phyloP scores from a whole-genome alignment of 441 rosid genomes.

The Adansonia rubrostipa region DNA sequence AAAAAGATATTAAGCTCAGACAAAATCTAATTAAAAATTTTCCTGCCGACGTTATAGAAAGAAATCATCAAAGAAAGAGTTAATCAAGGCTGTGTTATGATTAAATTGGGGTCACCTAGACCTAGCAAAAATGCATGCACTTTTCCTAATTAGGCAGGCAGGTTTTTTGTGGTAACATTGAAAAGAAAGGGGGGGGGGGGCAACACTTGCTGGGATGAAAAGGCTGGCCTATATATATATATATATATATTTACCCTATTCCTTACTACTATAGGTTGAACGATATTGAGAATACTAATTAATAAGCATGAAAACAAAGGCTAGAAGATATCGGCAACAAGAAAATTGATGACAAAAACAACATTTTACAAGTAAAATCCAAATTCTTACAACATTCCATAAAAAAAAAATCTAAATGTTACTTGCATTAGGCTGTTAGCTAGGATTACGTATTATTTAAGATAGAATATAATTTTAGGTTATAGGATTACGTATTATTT shows the following conservation, averaged over 20 bases:
- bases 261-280: background rate
- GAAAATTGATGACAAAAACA: background rate
- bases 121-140: background rate
- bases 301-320: constrained; percentile 13
- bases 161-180: background rate
- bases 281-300: background rate
- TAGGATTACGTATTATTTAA: background rate
- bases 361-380: background rate
- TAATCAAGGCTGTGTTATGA: constrained; percentile 20
- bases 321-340: background rate
- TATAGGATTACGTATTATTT: background rate
- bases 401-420: background rate
- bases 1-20: background rate
- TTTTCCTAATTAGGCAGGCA: constrained; percentile 10
- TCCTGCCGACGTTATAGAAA: background rate
- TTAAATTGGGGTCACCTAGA: constrained; percentile 10
- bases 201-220: constrained; percentile 13
- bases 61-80: constrained; percentile 12
- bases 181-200: background rate
- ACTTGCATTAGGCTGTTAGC: background rate
- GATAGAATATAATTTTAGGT: background rate
- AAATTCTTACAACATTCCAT: background rate
- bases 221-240: background rate
- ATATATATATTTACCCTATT: background rate
- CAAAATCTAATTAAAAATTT: background rate